phyloP scores from a whole-genome alignment of 805 yeast species.

The Starmerella gropengiesseri region DNA sequence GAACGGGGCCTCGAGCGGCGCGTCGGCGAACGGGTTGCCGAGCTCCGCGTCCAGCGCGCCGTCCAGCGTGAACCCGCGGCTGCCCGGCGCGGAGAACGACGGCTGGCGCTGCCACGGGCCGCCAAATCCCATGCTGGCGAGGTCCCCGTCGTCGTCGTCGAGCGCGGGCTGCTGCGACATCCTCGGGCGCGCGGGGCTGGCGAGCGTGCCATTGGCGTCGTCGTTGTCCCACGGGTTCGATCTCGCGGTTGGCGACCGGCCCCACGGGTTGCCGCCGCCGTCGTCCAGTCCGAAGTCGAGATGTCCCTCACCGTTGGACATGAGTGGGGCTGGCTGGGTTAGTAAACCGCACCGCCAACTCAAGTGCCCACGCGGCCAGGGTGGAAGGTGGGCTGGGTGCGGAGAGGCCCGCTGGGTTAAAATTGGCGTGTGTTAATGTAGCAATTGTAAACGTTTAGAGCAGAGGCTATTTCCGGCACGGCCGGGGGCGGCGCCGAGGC shows the following conservation, averaged over 20 bases:
- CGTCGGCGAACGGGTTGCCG: neutral
- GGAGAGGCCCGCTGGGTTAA: too few relatives aligned
- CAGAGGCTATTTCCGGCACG: too few relatives aligned
- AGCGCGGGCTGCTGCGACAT: neutral
- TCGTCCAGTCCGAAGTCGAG: slow-evolving; percentile 32
- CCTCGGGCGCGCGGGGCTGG: slow-evolving; percentile 1
- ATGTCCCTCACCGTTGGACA: slow-evolving; percentile 26
- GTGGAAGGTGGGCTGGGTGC: too few relatives aligned
- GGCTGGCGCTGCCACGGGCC: neutral
- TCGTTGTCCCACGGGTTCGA: neutral
- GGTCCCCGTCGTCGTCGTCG: slow-evolving; percentile 2
- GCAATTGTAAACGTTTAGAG: too few relatives aligned
- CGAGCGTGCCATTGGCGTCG: neutral
- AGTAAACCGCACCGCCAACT: neutral
- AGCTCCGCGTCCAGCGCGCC: neutral
- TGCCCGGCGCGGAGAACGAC: neutral
- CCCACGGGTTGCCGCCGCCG: slow-evolving; percentile 14
- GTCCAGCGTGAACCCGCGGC: too few relatives aligned
- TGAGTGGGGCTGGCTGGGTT: slow-evolving; percentile 7
- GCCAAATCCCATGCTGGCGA: slow-evolving; percentile 3
- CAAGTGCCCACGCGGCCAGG: neutral
- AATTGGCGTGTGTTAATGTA: too few relatives aligned
- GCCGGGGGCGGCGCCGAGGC: too few relatives aligned
- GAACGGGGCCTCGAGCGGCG: neutral
- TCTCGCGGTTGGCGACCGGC: neutral